Base-by-base conservation (phyloP, 495 filamentous ascomycete genomes). In the Daldinia caldariorum region DNA sequence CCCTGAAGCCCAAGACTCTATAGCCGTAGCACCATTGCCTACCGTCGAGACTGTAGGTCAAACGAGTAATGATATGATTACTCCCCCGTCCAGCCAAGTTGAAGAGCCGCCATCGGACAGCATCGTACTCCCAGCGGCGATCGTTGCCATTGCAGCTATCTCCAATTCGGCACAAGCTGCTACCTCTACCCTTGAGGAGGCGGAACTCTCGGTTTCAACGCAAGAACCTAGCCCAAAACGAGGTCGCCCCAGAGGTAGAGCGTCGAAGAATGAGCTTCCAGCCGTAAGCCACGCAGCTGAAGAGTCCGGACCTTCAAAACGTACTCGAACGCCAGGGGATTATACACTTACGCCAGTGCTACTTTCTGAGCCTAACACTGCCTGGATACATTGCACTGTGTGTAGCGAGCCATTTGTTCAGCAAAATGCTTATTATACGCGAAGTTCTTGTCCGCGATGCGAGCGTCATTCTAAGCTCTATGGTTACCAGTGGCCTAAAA, bases 401-500 rank as follows among this genome's bases (percentile, higher is more conserved):
- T 99, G 95, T 81, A 85, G 86, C 73, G 80, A 83, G 1, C 86
- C 88, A 65, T 99, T 98, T 73, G 89, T 98, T 1, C 94, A 99
- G 72, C 82, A 84, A 16, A 90, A 98, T 71, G 93, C 90, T 2
- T 97, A 95, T 77, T 89, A 89, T 60, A 96, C 94, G 2, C 89
- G 91, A 14, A 86, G 88, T 22, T 90, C 91, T 31, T 99, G 95
- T 75, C 92, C 91, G 9, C 88, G 96, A 16, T 99, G 95, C 79
- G 96, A 98, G 81, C 86, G 96, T 0, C 95, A 99, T 72, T 94
- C 91, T 29, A 98, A 96, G 78, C 83, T 99, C 1, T 99, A 97
- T 76, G 96, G 96, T 0, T 97, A 91, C 73, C 85, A 88, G 57
- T 99, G 96, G 96, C 95, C 95, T 16, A 96, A 98, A 79, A 98